Conservation (phyloP, 805 yeast species). For the Kazachstania psychrophila region DNA sequence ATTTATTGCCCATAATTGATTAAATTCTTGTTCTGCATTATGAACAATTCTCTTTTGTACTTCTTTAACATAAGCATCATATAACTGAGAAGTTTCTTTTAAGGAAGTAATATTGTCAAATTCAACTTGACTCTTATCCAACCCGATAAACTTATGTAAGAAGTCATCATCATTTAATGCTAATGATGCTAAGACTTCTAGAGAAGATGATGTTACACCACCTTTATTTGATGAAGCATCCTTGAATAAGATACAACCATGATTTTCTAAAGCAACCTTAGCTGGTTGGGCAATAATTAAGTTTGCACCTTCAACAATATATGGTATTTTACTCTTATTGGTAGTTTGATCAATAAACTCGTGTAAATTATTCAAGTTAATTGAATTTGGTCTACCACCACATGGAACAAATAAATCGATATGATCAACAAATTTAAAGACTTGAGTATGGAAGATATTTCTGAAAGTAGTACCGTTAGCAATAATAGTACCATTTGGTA, state of each 20-base stretch:
- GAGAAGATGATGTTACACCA: constrained; percentile 94
- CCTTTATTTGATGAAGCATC: constrained; percentile 98
- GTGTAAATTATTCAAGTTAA: constrained; percentile 75
- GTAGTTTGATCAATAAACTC: constrained; percentile 63
- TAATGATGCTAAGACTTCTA: constrained; percentile 90
- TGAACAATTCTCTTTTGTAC: constrained; percentile 67
- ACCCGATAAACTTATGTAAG: constrained; percentile 57
- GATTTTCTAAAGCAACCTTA: constrained; percentile 72
- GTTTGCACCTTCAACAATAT: constrained; percentile 96
- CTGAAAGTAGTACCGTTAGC: constrained; percentile 84
- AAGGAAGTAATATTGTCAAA: neutral
- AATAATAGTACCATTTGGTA: constrained; percentile 68
- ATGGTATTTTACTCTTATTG: constrained; percentile 71
- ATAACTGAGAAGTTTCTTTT: constrained; percentile 35
- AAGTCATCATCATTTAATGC: constrained; percentile 82
- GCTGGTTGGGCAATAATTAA: constrained; percentile 92
- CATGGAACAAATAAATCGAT: constrained; percentile 91
- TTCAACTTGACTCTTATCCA: constrained; percentile 1
- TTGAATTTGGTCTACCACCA: constrained; percentile 97
- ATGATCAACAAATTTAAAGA: constrained; percentile 52
- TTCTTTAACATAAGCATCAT: constrained; percentile 71
- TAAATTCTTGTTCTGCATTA: constrained; percentile 81
- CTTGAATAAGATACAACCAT: constrained; percentile 81
- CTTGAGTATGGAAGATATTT: constrained; percentile 75
- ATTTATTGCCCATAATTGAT: constrained; percentile 74